A percentile compares a stretch with the other conserved stretches of the same genome.
Conservation (phyloP, 768 basidiomycete species). For the Botryobasidium botryosum region DNA sequence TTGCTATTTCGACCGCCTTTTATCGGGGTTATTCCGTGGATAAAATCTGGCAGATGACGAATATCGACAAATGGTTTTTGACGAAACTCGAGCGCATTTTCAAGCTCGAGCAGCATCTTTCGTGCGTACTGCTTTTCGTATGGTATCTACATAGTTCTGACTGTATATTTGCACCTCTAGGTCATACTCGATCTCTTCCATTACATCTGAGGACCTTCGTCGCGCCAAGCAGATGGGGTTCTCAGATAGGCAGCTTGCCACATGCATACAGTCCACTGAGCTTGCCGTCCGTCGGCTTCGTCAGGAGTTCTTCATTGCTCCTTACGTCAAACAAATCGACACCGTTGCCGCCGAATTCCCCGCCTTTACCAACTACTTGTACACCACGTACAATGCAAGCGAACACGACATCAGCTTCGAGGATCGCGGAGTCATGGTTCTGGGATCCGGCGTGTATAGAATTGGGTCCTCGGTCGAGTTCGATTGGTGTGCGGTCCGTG, state of each 20-base stretch:
- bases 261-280: constrained; percentile 73
- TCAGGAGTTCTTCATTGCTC: constrained; percentile 64
- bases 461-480: constrained; percentile 99
- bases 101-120: constrained; percentile 58
- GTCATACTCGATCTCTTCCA: constrained; percentile 41
- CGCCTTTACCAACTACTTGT: constrained; percentile 95
- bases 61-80: constrained; percentile 98
- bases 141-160: not conserved
- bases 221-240: constrained; percentile 91
- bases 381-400: constrained; percentile 93
- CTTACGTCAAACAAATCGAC: constrained; percentile 97
- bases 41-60: constrained; percentile 94
- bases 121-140: constrained; percentile 32
- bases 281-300: constrained; percentile 82
- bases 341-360: constrained; percentile 99
- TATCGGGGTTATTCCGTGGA: constrained; percentile 86
- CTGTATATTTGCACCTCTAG: constrained; percentile 26
- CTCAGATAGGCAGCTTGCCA: constrained; percentile 81
- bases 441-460: constrained; percentile 95
- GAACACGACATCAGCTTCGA: constrained; percentile 83
- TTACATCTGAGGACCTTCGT: constrained; percentile 45
- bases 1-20: constrained; percentile 90
- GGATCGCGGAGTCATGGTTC: constrained; percentile 90
- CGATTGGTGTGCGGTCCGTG: constrained; percentile 98
- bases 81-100: constrained; percentile 72